These are phyloP conservation scores for Protomyces inouyei DNA, from an alignment of 1,139 yeast genomes.

Conservation along the genomic window DNA sequence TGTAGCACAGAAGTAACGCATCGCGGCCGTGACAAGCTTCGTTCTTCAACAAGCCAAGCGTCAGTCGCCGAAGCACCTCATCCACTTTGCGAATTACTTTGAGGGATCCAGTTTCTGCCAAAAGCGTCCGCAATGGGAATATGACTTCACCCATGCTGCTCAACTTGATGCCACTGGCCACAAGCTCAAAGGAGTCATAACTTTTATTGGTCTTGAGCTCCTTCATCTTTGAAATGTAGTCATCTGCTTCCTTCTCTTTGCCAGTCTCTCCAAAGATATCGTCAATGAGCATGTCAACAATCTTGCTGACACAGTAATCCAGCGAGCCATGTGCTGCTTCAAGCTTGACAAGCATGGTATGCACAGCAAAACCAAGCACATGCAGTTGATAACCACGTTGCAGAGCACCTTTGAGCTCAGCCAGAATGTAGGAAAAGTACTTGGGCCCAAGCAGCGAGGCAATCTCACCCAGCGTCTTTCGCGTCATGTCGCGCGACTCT, in stretches of 20 bases:
- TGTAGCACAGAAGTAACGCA: constrained; percentile 67
- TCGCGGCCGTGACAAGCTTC: constrained; percentile 55
- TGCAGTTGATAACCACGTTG: constrained; percentile 91
- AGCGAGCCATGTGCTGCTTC: constrained; percentile 63
- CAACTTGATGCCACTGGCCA: constrained; percentile 63
- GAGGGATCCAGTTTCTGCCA: constrained; percentile 61
- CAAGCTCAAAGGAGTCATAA: constrained; percentile 76
- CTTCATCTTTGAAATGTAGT: constrained; percentile 77
- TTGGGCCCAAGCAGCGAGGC: constrained; percentile 62
- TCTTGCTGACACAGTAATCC: constrained; percentile 58
- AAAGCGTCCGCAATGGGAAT: constrained; percentile 59
- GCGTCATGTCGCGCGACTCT: constrained; percentile 79
- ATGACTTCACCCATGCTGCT: constrained; percentile 56
- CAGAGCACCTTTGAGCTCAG: constrained; percentile 72
- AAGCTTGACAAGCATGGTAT: constrained; percentile 59
- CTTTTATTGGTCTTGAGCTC: constrained; percentile 89
- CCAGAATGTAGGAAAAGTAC: constrained; percentile 67
- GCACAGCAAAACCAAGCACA: constrained; percentile 83
- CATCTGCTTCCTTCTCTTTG: constrained; percentile 91
- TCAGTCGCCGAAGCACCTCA: constrained; percentile 68
- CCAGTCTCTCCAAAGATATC: constrained; percentile 91
- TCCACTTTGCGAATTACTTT: constrained; percentile 72
- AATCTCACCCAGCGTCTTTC: constrained; percentile 69
- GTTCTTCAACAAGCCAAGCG: constrained; percentile 73
- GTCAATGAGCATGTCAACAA: constrained; percentile 78